A percentile compares a stretch with the other conserved stretches of the same genome.
These are phyloP conservation scores for Quercus phellos DNA, from an alignment of 331 rosid species.

Conservation along the genomic window DNA sequence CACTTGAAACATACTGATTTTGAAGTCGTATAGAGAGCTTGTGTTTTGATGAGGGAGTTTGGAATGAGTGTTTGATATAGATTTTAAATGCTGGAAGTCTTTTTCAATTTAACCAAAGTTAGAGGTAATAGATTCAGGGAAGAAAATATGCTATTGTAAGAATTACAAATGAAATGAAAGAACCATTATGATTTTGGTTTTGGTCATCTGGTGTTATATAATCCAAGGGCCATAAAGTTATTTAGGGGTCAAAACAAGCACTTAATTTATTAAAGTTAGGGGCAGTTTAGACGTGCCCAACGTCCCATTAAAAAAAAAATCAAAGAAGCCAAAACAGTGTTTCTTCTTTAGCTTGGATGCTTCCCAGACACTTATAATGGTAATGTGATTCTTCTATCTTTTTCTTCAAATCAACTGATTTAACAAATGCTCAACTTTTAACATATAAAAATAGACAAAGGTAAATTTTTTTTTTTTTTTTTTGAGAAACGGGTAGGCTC, in stretches of 20 bases:
- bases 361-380: conserved; percentile 8
- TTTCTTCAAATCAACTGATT: conserved; percentile 16
- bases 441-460: conserved; percentile 27
- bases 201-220: background rate
- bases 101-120: background rate
- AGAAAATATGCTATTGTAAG: background rate
- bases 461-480: conserved; percentile 31
- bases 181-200: conserved; percentile 20
- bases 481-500: too few species aligned
- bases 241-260: conserved; percentile 18
- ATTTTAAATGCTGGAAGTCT: background rate
- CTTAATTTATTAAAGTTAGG: conserved; percentile 18
- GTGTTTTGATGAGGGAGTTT: background rate
- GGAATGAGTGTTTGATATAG: background rate
- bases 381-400: background rate
- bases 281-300: conserved; percentile 12
- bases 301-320: background rate
- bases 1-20: background rate
- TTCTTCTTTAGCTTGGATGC: conserved; percentile 7
- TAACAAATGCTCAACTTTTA: conserved; percentile 31
- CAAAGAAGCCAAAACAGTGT: conserved; percentile 10
- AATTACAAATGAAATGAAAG: conserved; percentile 4
- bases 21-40: background rate
- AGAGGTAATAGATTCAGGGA: background rate
- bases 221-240: conserved; percentile 1